Evolutionary conservation across 2,329 filamentous ascomycete species (phyloP).

Genomic region (Calonectria hongkongensis): DNA sequence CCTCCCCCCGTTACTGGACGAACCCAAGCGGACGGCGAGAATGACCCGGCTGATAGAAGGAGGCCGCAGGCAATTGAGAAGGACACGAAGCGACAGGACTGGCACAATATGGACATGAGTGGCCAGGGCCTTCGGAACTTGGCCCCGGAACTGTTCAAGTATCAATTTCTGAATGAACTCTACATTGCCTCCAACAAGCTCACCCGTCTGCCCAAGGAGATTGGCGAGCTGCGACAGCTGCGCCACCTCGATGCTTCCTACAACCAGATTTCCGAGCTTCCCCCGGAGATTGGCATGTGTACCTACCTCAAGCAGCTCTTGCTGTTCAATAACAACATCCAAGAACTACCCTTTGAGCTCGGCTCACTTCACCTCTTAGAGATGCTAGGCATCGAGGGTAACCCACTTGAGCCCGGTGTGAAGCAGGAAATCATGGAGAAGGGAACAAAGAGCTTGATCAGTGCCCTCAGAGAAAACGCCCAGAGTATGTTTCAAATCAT

Average conservation of each 20-base stretch:
- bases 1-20: constrained; percentile 70
- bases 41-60: constrained; percentile 74
- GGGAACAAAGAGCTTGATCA: constrained; percentile 90
- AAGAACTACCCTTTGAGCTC: constrained; percentile 87
- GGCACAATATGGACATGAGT: constrained; percentile 95
- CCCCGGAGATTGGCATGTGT: constrained; percentile 96
- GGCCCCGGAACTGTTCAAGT: constrained; percentile 86
- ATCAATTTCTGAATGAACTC: constrained; percentile 91
- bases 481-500: constrained; percentile 78
- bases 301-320: constrained; percentile 90
- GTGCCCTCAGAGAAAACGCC: constrained; percentile 87
- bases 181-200: constrained; percentile 97
- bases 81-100: constrained; percentile 84
- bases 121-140: constrained; percentile 95
- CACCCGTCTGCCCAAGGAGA: constrained; percentile 83
- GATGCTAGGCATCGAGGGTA: constrained; percentile 93
- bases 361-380: constrained; percentile 93
- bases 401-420: constrained; percentile 84
- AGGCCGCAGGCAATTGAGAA: constrained; percentile 80
- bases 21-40: constrained; percentile 69
- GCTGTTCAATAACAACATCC: constrained; percentile 93
- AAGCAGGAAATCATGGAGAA: constrained; percentile 91
- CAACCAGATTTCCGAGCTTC: constrained; percentile 88
- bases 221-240: constrained; percentile 88
- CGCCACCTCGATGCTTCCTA: constrained; percentile 90